Evolutionary conservation across 2,329 filamentous ascomycete genomes (phyloP).

Genomic region (Ceratocystis papillata): DNA sequence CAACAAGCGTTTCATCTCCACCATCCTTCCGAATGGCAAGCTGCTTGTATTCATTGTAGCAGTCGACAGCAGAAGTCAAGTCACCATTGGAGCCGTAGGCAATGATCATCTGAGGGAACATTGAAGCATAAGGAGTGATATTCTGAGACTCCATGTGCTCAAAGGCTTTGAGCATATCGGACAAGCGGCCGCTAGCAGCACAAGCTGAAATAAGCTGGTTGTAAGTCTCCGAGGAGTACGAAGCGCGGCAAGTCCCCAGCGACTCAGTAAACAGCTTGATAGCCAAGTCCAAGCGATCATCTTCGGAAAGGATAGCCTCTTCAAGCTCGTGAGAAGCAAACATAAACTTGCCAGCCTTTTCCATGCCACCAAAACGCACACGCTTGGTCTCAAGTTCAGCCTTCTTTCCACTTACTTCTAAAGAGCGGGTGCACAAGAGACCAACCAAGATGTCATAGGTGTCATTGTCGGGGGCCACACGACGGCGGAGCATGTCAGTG

Average conservation of each 20-base stretch:
- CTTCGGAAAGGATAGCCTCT: slow-evolving; percentile 72
- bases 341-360: slow-evolving; percentile 76
- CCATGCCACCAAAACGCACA: slow-evolving; percentile 73
- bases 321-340: slow-evolving; percentile 80
- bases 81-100: slow-evolving; percentile 77
- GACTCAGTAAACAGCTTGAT: slow-evolving; percentile 77
- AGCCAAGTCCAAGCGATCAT: slow-evolving; percentile 75
- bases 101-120: slow-evolving; percentile 91
- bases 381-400: slow-evolving; percentile 67
- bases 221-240: slow-evolving; percentile 74
- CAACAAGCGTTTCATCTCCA: slow-evolving; percentile 55
- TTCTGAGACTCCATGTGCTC: slow-evolving; percentile 78
- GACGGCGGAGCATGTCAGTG: slow-evolving; percentile 84
- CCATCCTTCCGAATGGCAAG: slow-evolving; percentile 76
- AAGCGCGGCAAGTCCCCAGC: slow-evolving; percentile 47
- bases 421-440: slow-evolving; percentile 66
- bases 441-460: slow-evolving; percentile 84
- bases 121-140: slow-evolving; percentile 62
- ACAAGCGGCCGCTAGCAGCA: slow-evolving; percentile 65
- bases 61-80: slow-evolving; percentile 77
- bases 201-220: slow-evolving; percentile 77
- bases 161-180: slow-evolving; percentile 84
- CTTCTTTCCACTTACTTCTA: slow-evolving; percentile 66
- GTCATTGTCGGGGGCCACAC: slow-evolving; percentile 66
- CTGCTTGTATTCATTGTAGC: slow-evolving; percentile 88